Evolutionary conservation across 1,139 yeast species (phyloP), one percentile per base, ranked within the genome.

Genomic region (Zygotorulaspora mrakii): DNA sequence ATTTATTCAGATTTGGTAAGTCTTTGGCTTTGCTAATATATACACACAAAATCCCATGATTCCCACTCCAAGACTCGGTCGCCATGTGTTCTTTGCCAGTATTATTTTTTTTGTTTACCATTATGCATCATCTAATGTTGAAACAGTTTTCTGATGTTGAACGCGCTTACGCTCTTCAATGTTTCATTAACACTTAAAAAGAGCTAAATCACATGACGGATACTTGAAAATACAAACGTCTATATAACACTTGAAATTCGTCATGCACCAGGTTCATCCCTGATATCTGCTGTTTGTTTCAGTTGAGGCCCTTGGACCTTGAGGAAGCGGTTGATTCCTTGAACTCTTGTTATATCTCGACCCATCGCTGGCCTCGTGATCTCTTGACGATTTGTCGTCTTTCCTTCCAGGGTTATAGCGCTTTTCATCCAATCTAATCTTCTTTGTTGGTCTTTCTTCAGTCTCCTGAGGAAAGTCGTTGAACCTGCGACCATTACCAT

Each of bases 1-100:
- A 67, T 43, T 81, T 84, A 31, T 91, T 70, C 46, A 89, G 67
- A 61, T 88, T 89, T 11, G 95, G 94, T 32, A 88, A 71, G 58
- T 88, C 91, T 53, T 75, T 76, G 2, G 82, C 86, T 41, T 79
- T 61, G 34, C 66, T 60, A 3, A 64, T 58, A 46, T 55, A 79
- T 10, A 63, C 65, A 24, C 58, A 71, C 61, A 47, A 69, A 45
- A 59, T 73, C 69, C 61, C 68, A 55, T 55, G 59, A 20, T 49
- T 56, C n/a, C 61, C 60, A 40, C 43, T 47, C 57, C 57, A 53
- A 17, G 50, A 40, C 34, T 50, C 54, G 16, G 48, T 46, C 37
- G 46, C 37, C 55, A 51, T 51, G 24, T 21, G 11, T 17, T 9
- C 4, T 10, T 23, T n/a, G n/a, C 14, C 11, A 2, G 17, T 16